Percentiles rank a stretch among this genome's conserved stretches.
Conservation (phyloP, 768 basidiomycete species). For the Saitozyma podzolica region DNA sequence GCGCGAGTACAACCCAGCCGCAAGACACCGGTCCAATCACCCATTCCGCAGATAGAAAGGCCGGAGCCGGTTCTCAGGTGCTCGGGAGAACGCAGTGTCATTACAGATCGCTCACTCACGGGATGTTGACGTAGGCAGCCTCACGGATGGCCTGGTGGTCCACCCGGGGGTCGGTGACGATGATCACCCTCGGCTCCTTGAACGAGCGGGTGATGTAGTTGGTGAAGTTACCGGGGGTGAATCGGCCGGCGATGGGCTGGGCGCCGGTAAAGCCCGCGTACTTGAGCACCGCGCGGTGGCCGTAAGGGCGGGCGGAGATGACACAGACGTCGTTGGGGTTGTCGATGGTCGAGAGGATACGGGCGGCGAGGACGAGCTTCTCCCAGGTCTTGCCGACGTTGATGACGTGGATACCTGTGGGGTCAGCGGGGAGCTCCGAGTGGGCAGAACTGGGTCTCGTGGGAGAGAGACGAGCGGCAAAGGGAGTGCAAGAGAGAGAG, state of each 20-base stretch:
- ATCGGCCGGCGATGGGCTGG: constrained; percentile 97
- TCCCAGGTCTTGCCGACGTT: constrained; percentile 99
- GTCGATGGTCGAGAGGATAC: constrained; percentile 94
- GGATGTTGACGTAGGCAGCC: constrained; percentile 99
- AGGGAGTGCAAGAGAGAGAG: too few species aligned
- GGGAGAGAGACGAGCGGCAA: too few species aligned
- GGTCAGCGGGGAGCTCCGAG: constrained; percentile 1
- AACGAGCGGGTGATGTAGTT: constrained; percentile 99
- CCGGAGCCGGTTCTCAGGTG: neutral
- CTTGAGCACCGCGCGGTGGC: constrained; percentile 99
- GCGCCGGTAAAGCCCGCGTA: constrained; percentile 97
- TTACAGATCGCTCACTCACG: constrained; percentile 51
- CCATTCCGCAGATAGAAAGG: too few species aligned
- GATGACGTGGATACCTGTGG: constrained; percentile 87
- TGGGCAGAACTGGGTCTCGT: too few species aligned
- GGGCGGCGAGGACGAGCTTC: constrained; percentile 96
- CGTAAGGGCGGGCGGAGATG: constrained; percentile 97
- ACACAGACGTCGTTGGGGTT: constrained; percentile 98
- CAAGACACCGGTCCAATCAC: too few species aligned
- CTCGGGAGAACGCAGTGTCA: neutral
- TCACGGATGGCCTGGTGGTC: constrained; percentile 99
- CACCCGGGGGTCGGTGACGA: constrained; percentile 98
- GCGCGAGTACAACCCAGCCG: too few species aligned
- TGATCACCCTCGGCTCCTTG: constrained; percentile 98
- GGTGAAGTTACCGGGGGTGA: constrained; percentile 98